These are phyloP conservation scores for Boletus tomentosulus DNA, from an alignment of 768 basidiomycete species.

Conservation along the genomic window DNA sequence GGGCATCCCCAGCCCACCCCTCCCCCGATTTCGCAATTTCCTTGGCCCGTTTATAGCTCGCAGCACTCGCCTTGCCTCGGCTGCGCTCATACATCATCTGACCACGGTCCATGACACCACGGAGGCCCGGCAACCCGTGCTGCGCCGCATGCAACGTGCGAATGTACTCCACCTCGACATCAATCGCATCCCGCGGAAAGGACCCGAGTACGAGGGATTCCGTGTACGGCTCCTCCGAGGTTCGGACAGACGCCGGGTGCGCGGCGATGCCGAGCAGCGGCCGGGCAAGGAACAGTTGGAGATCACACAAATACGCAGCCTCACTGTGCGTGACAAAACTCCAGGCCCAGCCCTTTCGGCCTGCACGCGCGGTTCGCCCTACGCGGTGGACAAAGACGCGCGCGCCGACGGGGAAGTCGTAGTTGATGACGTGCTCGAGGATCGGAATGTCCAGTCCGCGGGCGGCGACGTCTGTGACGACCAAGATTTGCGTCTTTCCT, in stretches of 20 bases:
- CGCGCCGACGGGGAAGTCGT: slow-evolving; percentile 94
- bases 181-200: slow-evolving; percentile 73
- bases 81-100: slow-evolving; percentile 94
- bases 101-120: slow-evolving; percentile 83
- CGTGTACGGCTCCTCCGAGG: slow-evolving; percentile 61
- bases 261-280: slow-evolving; percentile 52
- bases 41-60: slow-evolving; percentile 86
- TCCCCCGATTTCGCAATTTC: slow-evolving; percentile 66
- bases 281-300: slow-evolving; percentile 87
- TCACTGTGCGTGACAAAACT: slow-evolving; percentile 85
- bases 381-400: slow-evolving; percentile 96
- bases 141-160: slow-evolving; percentile 60
- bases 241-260: slow-evolving; percentile 30
- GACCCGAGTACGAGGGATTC: slow-evolving; percentile 76
- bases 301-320: slow-evolving; percentile 85
- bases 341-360: slow-evolving; percentile 95
- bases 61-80: slow-evolving; percentile 82
- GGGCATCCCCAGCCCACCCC: slow-evolving; percentile 62
- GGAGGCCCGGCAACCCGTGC: slow-evolving; percentile 58
- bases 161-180: slow-evolving; percentile 82
- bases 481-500: slow-evolving; percentile 75
- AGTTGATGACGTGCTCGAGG: slow-evolving; percentile 95
- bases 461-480: slow-evolving; percentile 97
- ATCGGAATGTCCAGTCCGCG: slow-evolving; percentile 98
- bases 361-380: slow-evolving; percentile 93